These are phyloP conservation scores for Panellus pusillus DNA, from an alignment of 768 basidiomycete genomes.

Conservation along the genomic window DNA sequence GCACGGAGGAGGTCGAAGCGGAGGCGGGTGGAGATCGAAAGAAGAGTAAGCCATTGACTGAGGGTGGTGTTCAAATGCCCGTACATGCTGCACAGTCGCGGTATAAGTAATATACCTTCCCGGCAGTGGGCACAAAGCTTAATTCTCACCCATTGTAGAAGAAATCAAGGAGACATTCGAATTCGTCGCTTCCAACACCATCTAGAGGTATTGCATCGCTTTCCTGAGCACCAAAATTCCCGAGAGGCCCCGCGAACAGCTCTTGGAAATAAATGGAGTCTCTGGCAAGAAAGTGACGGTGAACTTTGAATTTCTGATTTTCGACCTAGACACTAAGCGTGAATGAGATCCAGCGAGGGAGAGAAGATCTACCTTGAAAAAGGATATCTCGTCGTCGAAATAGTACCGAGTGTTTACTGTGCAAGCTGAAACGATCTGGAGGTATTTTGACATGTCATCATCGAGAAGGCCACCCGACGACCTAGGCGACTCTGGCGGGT, in stretches of 20 bases:
- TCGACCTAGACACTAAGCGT: conserved; percentile 16
- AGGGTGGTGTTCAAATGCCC: conserved; percentile 1
- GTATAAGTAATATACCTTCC: neutral
- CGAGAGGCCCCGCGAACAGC: conserved; percentile 20
- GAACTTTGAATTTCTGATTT: conserved; percentile 21
- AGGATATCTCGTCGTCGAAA: conserved; percentile 21
- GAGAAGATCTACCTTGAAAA: conserved; percentile 9
- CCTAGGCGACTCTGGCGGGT: conserved; percentile 4
- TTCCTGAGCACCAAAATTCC: conserved; percentile 12
- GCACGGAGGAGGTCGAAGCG: conserved; percentile 20
- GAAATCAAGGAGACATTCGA: conserved; percentile 22
- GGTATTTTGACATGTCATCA: conserved; percentile 7
- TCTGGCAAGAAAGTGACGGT: conserved; percentile 24
- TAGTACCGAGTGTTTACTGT: conserved; percentile 19
- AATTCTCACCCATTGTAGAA: conserved; percentile 18
- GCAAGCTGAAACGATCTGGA: neutral
- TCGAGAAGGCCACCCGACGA: conserved; percentile 9
- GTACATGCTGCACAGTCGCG: conserved; percentile 11
- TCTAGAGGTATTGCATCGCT: conserved; percentile 20
- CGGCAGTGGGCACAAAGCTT: neutral
- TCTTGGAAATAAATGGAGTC: conserved; percentile 25
- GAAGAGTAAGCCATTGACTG: conserved; percentile 19
- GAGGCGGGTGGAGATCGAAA: conserved; percentile 17
- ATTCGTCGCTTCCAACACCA: conserved; percentile 13
- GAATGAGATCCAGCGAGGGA: neutral